Evolutionary conservation across 2,329 filamentous ascomycete species (phyloP), one percentile per base, ranked within the genome.

Genomic region (Colletotrichum sp.): DNA sequence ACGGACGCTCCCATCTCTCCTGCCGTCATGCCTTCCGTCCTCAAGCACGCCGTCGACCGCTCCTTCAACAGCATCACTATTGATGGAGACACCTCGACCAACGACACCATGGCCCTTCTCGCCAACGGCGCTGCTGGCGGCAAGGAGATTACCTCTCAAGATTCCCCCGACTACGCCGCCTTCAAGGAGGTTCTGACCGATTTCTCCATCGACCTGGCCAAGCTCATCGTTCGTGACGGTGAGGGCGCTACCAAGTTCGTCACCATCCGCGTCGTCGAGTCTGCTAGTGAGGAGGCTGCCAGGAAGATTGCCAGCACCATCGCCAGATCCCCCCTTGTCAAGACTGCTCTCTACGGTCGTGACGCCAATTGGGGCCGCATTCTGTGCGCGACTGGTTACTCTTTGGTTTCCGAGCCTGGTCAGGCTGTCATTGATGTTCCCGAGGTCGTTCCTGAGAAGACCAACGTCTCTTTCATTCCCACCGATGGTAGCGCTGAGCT

Each of bases 321-420:
- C 82, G 96, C 97, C 19, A 92, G 94, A 67, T 98, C 96, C 1
- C 95, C 97, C 11, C 91, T 99, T 15, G 97, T 99, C 80, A 99
- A 99, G 89, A 99, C 97, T 0, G 97, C 97, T 0, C 89, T 99
- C 55, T 99, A 99, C 85, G 97, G 97, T 78, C 95, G 96, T 84
- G 97, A 99, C 83, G 97, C 97, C 22, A 99, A 99, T 88, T 99
- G 97, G 97, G 97, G 97, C 39, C 95, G 97, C 71, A 98, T 99
- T 77, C 90, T 98, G 32, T 98, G 97, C 84, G 96, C 97, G 1
- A 96, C 96, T 6, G 97, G 97, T 5, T 98, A 98, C 83, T 88
- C 92, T 16, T 86, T 92, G 63, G 88, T 93, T 77, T 90, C 89
- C 3, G 90, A 91, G 78, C 91, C 90, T 1, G 91, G 90, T 3